A percentile compares a stretch with the other conserved stretches of the same genome.
Conservation (phyloP, 1,284 basidiomycete genomes). For the Cryptococcus sp. region DNA sequence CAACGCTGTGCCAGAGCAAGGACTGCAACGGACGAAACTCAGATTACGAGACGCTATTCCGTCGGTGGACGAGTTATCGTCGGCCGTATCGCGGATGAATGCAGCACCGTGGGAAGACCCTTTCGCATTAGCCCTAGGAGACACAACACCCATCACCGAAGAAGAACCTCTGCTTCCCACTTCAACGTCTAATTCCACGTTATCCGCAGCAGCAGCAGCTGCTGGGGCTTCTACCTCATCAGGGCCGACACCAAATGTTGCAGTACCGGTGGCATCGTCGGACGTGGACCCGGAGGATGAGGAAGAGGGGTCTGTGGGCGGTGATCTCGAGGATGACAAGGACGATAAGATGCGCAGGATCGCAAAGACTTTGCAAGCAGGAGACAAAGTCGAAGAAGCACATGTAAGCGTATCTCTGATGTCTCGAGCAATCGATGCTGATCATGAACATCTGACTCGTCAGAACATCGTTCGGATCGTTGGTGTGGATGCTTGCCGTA, state of each 20-base stretch:
- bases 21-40: constrained; percentile 24
- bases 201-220: neutral
- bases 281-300: constrained; percentile 17
- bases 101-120: constrained; percentile 76
- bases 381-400: constrained; percentile 86
- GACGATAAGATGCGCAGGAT: constrained; percentile 66
- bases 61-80: constrained; percentile 62
- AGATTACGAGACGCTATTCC: constrained; percentile 61
- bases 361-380: constrained; percentile 67
- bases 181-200: neutral
- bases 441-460: neutral
- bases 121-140: constrained; percentile 69
- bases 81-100: constrained; percentile 65
- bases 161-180: constrained; percentile 56
- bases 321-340: constrained; percentile 58
- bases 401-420: constrained; percentile 24
- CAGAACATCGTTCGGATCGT: constrained; percentile 78
- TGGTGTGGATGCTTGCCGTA: constrained; percentile 84
- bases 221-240: neutral
- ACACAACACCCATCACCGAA: constrained; percentile 64
- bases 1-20: constrained; percentile 44
- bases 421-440: constrained; percentile 7
- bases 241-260: neutral
- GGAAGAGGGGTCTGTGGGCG: constrained; percentile 32
- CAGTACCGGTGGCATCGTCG: constrained; percentile 7